phyloP scores from a whole-genome alignment of 495 filamentous ascomycete genomes.

The Hypoxylon trugodes region DNA sequence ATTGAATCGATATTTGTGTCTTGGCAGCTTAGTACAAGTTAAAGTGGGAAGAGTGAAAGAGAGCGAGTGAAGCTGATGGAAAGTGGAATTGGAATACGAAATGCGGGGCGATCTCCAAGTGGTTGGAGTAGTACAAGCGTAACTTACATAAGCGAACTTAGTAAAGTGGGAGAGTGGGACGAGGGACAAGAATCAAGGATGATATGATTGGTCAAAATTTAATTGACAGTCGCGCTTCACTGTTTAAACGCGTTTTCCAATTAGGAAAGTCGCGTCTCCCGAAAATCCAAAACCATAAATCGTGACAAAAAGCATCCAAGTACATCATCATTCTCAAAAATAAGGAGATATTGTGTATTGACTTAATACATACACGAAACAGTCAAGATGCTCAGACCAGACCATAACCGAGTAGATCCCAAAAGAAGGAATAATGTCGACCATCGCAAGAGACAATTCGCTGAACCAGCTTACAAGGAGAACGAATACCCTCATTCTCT shows the following conservation, averaged over 20 bases:
- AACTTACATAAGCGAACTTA: no score
- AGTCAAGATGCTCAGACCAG: slow-evolving; percentile 74
- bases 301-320: slow-evolving; percentile 7
- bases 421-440: slow-evolving; percentile 80
- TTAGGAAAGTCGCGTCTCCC: slow-evolving; percentile 26
- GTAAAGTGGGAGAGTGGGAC: no score
- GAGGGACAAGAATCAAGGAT: no score
- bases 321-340: slow-evolving; percentile 1
- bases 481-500: slow-evolving; percentile 83
- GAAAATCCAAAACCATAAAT: slow-evolving; percentile 4
- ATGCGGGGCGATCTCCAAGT: no score
- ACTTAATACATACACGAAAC: slow-evolving; percentile 3
- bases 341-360: no score
- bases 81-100: no score
- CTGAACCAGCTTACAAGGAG: slow-evolving; percentile 72
- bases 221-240: slow-evolving; percentile 36
- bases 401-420: slow-evolving; percentile 76
- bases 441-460: slow-evolving; percentile 87
- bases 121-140: no score
- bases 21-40: no score
- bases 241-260: slow-evolving; percentile 25
- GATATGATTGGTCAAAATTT: slow-evolving; percentile 25
- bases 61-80: no score
- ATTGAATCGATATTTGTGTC: no score
- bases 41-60: no score